A percentile compares a stretch with the other conserved stretches of the same genome.
phyloP scores from a whole-genome alignment of 495 filamentous ascomycete genomes.

The Aeminium ludgeri region DNA sequence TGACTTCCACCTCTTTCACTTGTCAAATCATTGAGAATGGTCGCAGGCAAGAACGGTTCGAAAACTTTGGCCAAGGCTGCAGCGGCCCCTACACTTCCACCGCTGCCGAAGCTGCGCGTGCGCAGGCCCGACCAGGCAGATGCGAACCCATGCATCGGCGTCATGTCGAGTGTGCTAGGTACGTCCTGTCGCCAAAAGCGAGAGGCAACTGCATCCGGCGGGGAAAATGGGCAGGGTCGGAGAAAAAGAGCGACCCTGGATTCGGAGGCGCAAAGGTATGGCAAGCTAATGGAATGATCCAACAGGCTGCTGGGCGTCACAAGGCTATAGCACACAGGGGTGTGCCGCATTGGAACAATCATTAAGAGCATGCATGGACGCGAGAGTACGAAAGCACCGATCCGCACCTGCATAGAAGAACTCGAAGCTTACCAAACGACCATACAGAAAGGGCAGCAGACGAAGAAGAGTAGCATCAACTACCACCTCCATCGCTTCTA shows the following conservation, averaged over 20 bases:
- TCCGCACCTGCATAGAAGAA: neutral
- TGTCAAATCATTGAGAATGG: constrained; percentile 6
- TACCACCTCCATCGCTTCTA: constrained; percentile 84
- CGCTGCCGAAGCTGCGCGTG: constrained; percentile 68
- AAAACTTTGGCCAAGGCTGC: constrained; percentile 6
- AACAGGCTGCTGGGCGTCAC: constrained; percentile 86
- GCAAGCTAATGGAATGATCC: neutral
- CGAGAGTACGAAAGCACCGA: constrained; percentile 36
- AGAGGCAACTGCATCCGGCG: neutral
- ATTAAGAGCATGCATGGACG: constrained; percentile 87
- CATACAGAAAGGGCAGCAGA: constrained; percentile 41
- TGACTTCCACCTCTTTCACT: too few species aligned
- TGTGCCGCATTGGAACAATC: constrained; percentile 69
- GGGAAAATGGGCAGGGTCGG: neutral
- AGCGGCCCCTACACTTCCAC: constrained; percentile 56
- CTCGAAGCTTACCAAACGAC: neutral
- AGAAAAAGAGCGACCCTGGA: too few species aligned
- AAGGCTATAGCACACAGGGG: constrained; percentile 53
- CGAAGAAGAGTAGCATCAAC: constrained; percentile 77
- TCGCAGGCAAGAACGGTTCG: constrained; percentile 15
- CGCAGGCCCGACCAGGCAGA: constrained; percentile 61
- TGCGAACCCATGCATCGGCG: constrained; percentile 58
- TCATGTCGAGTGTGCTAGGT: constrained; percentile 90
- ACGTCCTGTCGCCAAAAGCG: constrained; percentile 21
- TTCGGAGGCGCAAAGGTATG: neutral